Conservation (phyloP, 1,284 basidiomycete species). For the Austroboletus niveus region DNA sequence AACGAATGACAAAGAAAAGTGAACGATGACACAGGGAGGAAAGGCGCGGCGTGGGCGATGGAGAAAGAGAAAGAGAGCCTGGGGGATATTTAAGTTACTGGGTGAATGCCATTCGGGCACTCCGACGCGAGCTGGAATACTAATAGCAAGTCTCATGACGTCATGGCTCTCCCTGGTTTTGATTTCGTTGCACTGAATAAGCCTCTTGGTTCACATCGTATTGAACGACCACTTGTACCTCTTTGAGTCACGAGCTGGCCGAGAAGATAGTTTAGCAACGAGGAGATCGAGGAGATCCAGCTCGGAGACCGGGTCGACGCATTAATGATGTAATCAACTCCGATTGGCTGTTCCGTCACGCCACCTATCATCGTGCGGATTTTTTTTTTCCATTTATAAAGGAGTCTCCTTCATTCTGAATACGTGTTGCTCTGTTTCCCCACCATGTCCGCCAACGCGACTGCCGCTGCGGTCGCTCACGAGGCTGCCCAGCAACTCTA, state of each 20-base stretch:
- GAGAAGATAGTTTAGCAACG: too few species aligned
- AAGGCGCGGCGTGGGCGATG: background rate
- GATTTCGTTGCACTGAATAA: too few species aligned
- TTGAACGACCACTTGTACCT: too few species aligned
- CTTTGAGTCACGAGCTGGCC: too few species aligned
- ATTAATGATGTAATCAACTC: constrained; percentile 9
- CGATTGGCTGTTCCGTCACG: constrained; percentile 26
- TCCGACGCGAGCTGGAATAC: background rate
- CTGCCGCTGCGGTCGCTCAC: constrained; percentile 24
- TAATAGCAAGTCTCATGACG: too few species aligned
- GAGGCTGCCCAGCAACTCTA: constrained; percentile 45
- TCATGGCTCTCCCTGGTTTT: too few species aligned
- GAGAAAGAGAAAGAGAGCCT: background rate
- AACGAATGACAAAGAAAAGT: background rate
- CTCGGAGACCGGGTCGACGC: background rate
- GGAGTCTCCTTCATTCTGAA: background rate
- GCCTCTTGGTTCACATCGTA: too few species aligned
- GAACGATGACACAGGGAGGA: background rate
- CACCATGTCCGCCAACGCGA: constrained; percentile 38
- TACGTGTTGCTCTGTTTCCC: background rate
- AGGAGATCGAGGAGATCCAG: too few species aligned
- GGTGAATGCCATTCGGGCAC: too few species aligned
- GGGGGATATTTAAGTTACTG: background rate
- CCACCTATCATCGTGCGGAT: constrained; percentile 12
- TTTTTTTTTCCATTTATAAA: constrained; percentile 14